Conservation (phyloP, 2,329 filamentous ascomycete species). For the Pseudopyricularia javanii region DNA sequence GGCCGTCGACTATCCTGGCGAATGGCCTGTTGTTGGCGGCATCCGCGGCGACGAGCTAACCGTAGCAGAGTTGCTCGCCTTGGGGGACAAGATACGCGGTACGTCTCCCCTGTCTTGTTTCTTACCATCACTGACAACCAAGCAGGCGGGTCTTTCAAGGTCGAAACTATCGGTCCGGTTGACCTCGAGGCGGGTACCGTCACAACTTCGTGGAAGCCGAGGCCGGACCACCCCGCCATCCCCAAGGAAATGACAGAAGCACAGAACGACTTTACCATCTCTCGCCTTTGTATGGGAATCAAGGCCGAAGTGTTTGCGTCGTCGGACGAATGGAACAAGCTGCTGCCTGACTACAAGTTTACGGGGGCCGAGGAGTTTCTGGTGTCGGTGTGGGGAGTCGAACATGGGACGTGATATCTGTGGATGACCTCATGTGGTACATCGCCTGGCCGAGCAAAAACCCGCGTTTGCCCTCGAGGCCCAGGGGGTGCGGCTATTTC, state of each 20-base stretch:
- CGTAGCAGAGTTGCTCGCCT: constrained; percentile 20
- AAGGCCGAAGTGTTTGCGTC: constrained; percentile 27
- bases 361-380: constrained; percentile 27
- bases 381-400: not conserved
- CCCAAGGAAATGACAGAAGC: constrained; percentile 18
- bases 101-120: not conserved
- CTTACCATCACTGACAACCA: constrained; percentile 11
- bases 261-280: constrained; percentile 22
- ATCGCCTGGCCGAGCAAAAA: too few relatives aligned
- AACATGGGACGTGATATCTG: too few relatives aligned
- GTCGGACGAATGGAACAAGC: constrained; percentile 27
- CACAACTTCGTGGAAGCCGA: constrained; percentile 26
- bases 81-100: constrained; percentile 17
- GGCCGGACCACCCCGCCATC: constrained; percentile 17
- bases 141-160: constrained; percentile 14
- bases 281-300: constrained; percentile 27
- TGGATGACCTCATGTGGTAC: too few relatives aligned
- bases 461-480: too few relatives aligned
- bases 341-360: constrained; percentile 30
- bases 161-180: constrained; percentile 30
- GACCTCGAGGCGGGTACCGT: constrained; percentile 32
- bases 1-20: constrained; percentile 28
- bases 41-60: constrained; percentile 24
- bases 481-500: too few relatives aligned
- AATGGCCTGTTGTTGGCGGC: constrained; percentile 28